Base-by-base conservation (phyloP, 2,329 filamentous ascomycete species). In the Fusarium virguliforme region DNA sequence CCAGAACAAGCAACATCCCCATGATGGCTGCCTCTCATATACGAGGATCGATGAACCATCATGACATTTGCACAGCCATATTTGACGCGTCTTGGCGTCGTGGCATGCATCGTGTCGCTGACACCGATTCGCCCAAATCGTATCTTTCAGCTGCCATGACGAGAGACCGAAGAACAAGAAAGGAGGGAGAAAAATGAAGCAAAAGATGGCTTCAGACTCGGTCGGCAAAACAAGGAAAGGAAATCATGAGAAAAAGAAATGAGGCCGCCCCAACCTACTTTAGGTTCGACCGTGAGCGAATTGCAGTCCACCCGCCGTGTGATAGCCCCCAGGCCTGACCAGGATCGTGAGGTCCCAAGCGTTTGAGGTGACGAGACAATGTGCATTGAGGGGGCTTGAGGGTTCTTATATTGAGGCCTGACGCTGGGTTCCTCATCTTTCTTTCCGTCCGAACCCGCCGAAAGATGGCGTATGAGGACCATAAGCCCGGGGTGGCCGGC, bases 171-270 rank as follows among this genome's bases (percentile, higher is more conserved):
- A 30, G 43, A 2, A 50, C 43, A 50, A 4, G 30, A 48, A 15
- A 48, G 28, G 43, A 18, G 30, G 26, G 26, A 30, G 43, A 26
- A 18, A 30, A 30, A 18, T 15, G 43, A 50, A 26, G 43, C 26
- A 30, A 30, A 30, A 18, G 6, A 50, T 50, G 43, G 43, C 43
- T 50, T 50, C n/a, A 30, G 18, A 50, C 43, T 50, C 43, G 26
- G 43, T 50, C 43, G 26, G 15, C 43, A 15, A 50, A 8, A 30
- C 26, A 15, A 18, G 43, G 43, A 50, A 26, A 10, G 10, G 26
- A 46, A 46, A n/a, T 46, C 41, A 50, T 50, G 9, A 30, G 28
- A 48, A 34, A 34, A 50, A 50, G 43, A 50, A 50, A 50, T 50
- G 43, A 50, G 43, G 24, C 15, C 22, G 40, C 22, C 13, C 13